phyloP scores from a whole-genome alignment of 2,329 filamentous ascomycete genomes.

The Fusarium veterinarium region DNA sequence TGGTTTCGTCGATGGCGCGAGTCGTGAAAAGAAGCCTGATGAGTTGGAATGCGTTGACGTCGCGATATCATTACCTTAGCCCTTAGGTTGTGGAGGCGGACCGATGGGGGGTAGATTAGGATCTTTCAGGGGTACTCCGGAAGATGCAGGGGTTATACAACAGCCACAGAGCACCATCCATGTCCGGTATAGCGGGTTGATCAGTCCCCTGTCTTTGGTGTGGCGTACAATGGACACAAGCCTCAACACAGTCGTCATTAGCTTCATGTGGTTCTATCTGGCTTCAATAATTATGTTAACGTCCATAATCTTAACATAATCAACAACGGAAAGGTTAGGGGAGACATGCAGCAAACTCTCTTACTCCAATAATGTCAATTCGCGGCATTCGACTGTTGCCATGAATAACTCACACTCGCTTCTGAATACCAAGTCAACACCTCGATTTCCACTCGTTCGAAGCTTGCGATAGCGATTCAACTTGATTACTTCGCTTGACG shows the following conservation, averaged over 20 bases:
- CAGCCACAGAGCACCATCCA: constrained; percentile 29
- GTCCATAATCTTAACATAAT: neutral
- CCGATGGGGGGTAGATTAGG: constrained; percentile 10
- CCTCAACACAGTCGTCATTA: constrained; percentile 33
- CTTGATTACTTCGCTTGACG: neutral
- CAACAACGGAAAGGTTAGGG: neutral
- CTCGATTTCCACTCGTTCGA: neutral
- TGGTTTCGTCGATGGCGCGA: constrained; percentile 31
- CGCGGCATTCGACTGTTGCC: constrained; percentile 9
- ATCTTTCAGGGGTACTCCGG: constrained; percentile 36
- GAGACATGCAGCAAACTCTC: constrained; percentile 10
- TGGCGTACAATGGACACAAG: constrained; percentile 14
- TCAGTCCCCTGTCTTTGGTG: neutral
- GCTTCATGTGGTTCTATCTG: constrained; percentile 21
- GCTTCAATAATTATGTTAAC: constrained; percentile 15
- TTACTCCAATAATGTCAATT: constrained; percentile 1
- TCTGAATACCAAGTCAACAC: neutral
- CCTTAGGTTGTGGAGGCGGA: constrained; percentile 26
- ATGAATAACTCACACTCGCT: neutral
- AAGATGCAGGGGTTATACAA: constrained; percentile 19
- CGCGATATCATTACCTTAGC: constrained; percentile 23
- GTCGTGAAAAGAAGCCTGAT: constrained; percentile 12
- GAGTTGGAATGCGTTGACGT: constrained; percentile 38
- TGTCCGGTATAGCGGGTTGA: constrained; percentile 8
- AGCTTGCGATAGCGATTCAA: neutral